Conservation (phyloP, 1,139 yeast genomes). For the Saccharomyces hybrid region DNA sequence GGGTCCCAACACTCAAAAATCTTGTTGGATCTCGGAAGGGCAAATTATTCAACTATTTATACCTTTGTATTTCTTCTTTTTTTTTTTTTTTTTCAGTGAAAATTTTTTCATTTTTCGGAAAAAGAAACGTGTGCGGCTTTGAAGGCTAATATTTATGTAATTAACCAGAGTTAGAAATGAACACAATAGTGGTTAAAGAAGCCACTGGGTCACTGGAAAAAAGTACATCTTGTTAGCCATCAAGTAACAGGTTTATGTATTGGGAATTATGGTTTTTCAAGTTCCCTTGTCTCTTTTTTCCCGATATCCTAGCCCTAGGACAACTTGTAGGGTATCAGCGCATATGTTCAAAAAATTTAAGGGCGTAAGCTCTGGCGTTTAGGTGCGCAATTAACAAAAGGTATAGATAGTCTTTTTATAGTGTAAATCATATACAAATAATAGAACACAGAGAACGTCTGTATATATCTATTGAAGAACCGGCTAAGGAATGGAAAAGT, state of each 20-base stretch:
- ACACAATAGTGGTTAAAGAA: neutral
- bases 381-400: neutral
- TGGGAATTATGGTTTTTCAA: neutral
- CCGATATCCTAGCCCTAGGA: neutral
- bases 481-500: neutral
- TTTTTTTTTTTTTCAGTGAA: neutral
- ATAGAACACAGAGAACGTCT: neutral
- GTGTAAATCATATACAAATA: neutral
- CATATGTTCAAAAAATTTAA: neutral
- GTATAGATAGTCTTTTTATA: neutral
- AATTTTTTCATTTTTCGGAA: neutral
- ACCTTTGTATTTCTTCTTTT: neutral
- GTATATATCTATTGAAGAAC: neutral
- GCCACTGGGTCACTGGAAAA: neutral
- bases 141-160: neutral
- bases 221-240: neutral
- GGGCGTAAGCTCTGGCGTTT: neutral
- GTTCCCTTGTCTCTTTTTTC: neutral
- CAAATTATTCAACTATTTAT: neutral
- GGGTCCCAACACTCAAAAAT: neutral
- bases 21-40: neutral
- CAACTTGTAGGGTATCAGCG: neutral
- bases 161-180: neutral
- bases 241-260: neutral
- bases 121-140: conserved; percentile 1